Evolutionary conservation across 148 eudicot genomes (phyloP).

Genomic region (Polygonum aviculare): DNA sequence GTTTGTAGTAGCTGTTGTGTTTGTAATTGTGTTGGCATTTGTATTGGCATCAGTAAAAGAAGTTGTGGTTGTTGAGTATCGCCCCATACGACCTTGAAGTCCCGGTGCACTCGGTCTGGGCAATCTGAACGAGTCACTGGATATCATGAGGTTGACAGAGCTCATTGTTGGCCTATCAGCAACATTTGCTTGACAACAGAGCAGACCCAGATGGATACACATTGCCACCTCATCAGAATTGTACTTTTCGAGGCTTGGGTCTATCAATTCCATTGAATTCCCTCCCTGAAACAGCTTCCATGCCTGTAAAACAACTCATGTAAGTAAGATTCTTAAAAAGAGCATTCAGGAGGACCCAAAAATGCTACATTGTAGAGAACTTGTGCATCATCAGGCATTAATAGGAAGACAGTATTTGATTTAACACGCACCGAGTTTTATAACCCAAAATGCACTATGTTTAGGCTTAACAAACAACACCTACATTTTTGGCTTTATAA

Average conservation of each 20-base stretch:
- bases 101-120: slow-evolving; percentile 69
- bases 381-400: too few relatives aligned
- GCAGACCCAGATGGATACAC: slow-evolving; percentile 72
- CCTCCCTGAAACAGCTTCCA: slow-evolving; percentile 58
- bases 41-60: slow-evolving; percentile 28
- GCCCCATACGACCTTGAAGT: slow-evolving; percentile 57
- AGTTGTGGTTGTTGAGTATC: slow-evolving; percentile 30
- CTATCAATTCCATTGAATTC: slow-evolving; percentile 46
- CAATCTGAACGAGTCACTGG: slow-evolving; percentile 56
- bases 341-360: neutral
- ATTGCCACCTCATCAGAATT: slow-evolving; percentile 46
- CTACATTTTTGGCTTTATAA: too few relatives aligned
- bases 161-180: slow-evolving; percentile 76
- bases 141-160: slow-evolving; percentile 51
- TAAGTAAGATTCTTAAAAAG: neutral
- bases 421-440: too few relatives aligned
- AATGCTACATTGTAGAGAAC: too few relatives aligned
- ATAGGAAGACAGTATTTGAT: too few relatives aligned
- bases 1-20: neutral
- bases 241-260: slow-evolving; percentile 31
- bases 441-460: too few relatives aligned
- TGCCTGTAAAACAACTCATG: slow-evolving; percentile 29
- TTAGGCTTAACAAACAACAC: neutral
- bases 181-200: slow-evolving; percentile 68
- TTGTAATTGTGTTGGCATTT: neutral